Evolutionary conservation across 768 basidiomycete genomes (phyloP).

Genomic region (Serpula lacrymans): DNA sequence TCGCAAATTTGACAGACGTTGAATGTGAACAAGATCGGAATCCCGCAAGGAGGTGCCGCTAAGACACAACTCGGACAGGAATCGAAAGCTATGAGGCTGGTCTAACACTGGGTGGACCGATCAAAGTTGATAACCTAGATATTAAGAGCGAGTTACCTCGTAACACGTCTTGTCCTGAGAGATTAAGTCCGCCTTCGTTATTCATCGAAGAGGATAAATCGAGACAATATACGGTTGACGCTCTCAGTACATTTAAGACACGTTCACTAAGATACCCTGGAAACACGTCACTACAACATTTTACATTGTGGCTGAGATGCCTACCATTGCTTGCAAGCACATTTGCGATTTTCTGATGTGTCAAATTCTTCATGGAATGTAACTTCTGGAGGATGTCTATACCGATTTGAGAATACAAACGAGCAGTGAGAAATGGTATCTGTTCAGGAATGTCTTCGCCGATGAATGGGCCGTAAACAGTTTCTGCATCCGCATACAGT

Average conservation of each 20-base stretch:
- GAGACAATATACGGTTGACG: conserved; percentile 42
- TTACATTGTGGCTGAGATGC: not conserved
- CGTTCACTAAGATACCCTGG: conserved; percentile 47
- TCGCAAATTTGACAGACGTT: conserved; percentile 49
- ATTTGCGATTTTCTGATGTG: conserved; percentile 42
- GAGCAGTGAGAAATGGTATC: conserved; percentile 37
- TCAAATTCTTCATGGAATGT: conserved; percentile 4
- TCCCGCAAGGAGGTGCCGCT: conserved; percentile 42
- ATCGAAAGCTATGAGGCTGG: conserved; percentile 48
- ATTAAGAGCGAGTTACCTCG: conserved; percentile 31
- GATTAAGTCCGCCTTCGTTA: conserved; percentile 48
- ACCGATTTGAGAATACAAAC: conserved; percentile 22
- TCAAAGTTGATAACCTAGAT: conserved; percentile 7
- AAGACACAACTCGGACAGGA: conserved; percentile 49
- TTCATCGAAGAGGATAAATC: conserved; percentile 43
- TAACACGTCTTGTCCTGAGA: conserved; percentile 41
- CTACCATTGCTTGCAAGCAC: conserved; percentile 21
- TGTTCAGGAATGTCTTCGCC: conserved; percentile 40
- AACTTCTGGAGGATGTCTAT: conserved; percentile 2
- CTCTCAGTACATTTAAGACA: conserved; percentile 42
- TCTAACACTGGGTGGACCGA: conserved; percentile 40
- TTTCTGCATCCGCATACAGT: conserved; percentile 28
- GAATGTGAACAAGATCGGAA: conserved; percentile 48
- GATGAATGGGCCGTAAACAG: conserved; percentile 38
- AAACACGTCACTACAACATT: conserved; percentile 1